Conservation (phyloP, 2,329 filamentous ascomycete genomes). For the Lachnellula suecica region DNA sequence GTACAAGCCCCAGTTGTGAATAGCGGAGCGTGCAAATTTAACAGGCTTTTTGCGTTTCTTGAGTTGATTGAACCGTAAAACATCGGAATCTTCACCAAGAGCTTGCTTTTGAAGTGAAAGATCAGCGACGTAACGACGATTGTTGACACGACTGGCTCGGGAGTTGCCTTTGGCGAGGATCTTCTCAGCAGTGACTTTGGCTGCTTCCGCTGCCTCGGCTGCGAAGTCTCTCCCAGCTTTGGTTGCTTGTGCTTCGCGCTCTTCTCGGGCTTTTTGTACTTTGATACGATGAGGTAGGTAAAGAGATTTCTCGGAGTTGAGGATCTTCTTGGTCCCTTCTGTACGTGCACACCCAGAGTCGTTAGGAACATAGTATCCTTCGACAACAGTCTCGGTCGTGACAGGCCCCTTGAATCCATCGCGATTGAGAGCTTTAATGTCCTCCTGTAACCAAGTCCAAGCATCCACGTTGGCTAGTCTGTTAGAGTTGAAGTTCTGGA, state of each 20-base stretch:
- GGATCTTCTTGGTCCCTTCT: constrained; percentile 91
- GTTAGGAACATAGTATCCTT: constrained; percentile 81
- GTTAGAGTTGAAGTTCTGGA: constrained; percentile 45
- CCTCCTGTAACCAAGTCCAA: constrained; percentile 72
- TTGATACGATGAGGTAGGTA: constrained; percentile 98
- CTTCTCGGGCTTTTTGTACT: constrained; percentile 86
- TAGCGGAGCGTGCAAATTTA: constrained; percentile 94
- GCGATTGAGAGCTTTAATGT: constrained; percentile 68
- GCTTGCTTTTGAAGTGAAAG: constrained; percentile 93
- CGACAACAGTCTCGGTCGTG: constrained; percentile 44
- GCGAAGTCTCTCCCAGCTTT: constrained; percentile 65
- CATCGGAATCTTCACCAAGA: constrained; percentile 79
- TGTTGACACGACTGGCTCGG: constrained; percentile 90
- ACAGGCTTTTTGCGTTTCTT: constrained; percentile 99
- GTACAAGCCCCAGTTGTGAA: constrained; percentile 98
- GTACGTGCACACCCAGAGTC: constrained; percentile 82
- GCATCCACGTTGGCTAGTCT: constrained; percentile 47
- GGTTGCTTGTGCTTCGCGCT: constrained; percentile 77
- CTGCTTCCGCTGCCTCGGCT: constrained; percentile 66
- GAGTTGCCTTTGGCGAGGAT: constrained; percentile 85
- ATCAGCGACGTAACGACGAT: constrained; percentile 89
- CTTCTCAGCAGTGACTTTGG: constrained; percentile 76
- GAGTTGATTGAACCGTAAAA: constrained; percentile 95
- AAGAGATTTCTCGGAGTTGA: constrained; percentile 96
- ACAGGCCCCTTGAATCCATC: constrained; percentile 49